Percentiles rank a stretch among this genome's conserved stretches.
These are phyloP conservation scores for Ophiocordyceps camponoti-floridani DNA, from an alignment of 2,329 filamentous ascomycete species.

Conservation along the genomic window DNA sequence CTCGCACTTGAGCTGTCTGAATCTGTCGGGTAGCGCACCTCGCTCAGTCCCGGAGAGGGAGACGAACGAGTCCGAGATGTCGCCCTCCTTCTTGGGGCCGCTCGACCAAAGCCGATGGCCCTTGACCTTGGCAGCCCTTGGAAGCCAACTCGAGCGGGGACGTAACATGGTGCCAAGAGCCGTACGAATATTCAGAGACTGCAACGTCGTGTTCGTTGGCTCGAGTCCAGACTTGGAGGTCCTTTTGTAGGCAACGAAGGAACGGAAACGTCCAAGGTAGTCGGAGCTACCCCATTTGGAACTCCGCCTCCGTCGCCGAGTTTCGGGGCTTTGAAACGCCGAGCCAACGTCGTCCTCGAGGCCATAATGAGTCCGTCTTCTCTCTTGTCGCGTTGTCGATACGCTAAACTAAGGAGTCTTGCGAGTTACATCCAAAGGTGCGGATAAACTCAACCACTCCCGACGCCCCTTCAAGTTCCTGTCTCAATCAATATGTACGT, in stretches of 20 bases:
- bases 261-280: neutral
- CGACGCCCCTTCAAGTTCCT: too few relatives aligned
- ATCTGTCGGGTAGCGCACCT: constrained; percentile 33
- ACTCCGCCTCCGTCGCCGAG: constrained; percentile 7
- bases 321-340: neutral
- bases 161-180: neutral
- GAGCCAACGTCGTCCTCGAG: neutral
- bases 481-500: too few relatives aligned
- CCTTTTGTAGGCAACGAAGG: neutral
- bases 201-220: too few relatives aligned
- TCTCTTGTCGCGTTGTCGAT: too few relatives aligned
- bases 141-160: neutral
- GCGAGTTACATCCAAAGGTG: too few relatives aligned
- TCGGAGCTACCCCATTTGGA: constrained; percentile 12
- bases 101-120: neutral
- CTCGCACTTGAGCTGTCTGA: constrained; percentile 34
- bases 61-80: constrained; percentile 44
- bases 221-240: neutral
- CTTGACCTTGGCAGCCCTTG: neutral
- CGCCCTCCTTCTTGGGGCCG: constrained; percentile 31
- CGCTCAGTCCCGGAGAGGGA: constrained; percentile 32
- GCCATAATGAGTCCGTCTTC: too few relatives aligned
- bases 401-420: too few relatives aligned
- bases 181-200: too few relatives aligned
- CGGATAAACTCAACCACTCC: too few relatives aligned